phyloP scores from a whole-genome alignment of 2,329 filamentous ascomycete genomes.

The Periconia digitata region DNA sequence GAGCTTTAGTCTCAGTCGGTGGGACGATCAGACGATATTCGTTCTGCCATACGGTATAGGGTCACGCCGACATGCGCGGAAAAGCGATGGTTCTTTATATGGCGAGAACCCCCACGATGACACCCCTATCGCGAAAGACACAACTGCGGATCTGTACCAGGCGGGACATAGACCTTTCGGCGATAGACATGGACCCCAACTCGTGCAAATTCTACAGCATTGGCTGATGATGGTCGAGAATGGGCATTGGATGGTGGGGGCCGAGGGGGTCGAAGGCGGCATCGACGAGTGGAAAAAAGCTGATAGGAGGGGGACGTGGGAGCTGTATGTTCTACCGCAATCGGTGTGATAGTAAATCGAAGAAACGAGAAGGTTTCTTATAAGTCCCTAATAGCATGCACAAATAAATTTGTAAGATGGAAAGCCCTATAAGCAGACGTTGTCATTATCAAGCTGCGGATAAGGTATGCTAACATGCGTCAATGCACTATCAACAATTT shows the following conservation, averaged over 20 bases:
- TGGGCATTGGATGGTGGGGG: constrained; percentile 20
- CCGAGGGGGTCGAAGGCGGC: constrained; percentile 16
- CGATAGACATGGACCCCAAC: constrained; percentile 9
- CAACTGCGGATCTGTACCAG: constrained; percentile 11
- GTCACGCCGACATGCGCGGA: constrained; percentile 15
- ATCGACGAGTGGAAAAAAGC: constrained; percentile 22
- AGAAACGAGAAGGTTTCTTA: background rate
- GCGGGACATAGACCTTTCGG: constrained; percentile 15
- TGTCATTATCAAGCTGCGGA: too few relatives aligned
- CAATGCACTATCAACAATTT: too few relatives aligned
- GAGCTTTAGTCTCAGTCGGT: constrained; percentile 1
- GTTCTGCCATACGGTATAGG: constrained; percentile 22
- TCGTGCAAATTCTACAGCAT: constrained; percentile 15
- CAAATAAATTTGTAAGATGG: too few relatives aligned
- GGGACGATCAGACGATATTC: constrained; percentile 14
- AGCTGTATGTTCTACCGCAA: constrained; percentile 13
- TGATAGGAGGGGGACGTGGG: constrained; percentile 14
- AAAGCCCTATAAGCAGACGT: too few relatives aligned
- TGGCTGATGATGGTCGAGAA: constrained; percentile 23
- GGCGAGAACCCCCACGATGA: constrained; percentile 6
- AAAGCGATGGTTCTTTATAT: constrained; percentile 16
- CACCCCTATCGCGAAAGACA: constrained; percentile 4
- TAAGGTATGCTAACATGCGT: too few relatives aligned
- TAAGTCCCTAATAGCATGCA: too few relatives aligned
- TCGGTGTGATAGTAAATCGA: background rate